A percentile compares a stretch with the other conserved stretches of the same genome.
Evolutionary conservation across 768 basidiomycete species (phyloP).

Genomic region (Mycena crocata): DNA sequence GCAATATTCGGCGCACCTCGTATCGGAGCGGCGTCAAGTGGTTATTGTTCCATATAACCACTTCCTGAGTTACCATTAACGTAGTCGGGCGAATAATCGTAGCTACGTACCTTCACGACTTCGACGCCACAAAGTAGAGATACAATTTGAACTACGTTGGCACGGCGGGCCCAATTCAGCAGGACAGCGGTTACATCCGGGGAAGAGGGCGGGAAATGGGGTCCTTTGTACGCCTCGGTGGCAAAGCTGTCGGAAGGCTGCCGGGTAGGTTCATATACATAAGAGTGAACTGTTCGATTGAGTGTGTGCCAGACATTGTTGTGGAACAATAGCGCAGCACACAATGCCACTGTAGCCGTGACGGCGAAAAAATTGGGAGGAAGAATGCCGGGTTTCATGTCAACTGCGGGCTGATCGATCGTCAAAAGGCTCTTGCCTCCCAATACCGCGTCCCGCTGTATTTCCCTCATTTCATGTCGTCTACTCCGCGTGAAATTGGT

Average conservation of each 20-base stretch:
- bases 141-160: conserved; percentile 69
- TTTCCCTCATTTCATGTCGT: conserved; percentile 58
- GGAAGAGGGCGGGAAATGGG: no score
- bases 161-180: conserved; percentile 75
- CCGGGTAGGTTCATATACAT: no score
- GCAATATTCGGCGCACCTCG: conserved; percentile 50
- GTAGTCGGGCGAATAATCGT: no score
- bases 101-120: conserved; percentile 2
- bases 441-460: conserved; percentile 24
- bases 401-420: neutral
- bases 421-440: neutral
- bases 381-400: conserved; percentile 5
- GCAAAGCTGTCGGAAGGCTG: no score
- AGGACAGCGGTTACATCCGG: conserved; percentile 66
- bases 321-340: conserved; percentile 2
- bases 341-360: neutral
- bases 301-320: neutral
- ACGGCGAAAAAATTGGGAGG: neutral
- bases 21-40: conserved; percentile 54
- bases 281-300: no score
- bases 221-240: no score
- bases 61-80: conserved; percentile 56
- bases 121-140: conserved; percentile 65
- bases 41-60: conserved; percentile 76
- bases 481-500: conserved; percentile 81